These are phyloP conservation scores for Rugonectria rugulosa DNA, from an alignment of 2,329 filamentous ascomycete genomes.

Conservation along the genomic window DNA sequence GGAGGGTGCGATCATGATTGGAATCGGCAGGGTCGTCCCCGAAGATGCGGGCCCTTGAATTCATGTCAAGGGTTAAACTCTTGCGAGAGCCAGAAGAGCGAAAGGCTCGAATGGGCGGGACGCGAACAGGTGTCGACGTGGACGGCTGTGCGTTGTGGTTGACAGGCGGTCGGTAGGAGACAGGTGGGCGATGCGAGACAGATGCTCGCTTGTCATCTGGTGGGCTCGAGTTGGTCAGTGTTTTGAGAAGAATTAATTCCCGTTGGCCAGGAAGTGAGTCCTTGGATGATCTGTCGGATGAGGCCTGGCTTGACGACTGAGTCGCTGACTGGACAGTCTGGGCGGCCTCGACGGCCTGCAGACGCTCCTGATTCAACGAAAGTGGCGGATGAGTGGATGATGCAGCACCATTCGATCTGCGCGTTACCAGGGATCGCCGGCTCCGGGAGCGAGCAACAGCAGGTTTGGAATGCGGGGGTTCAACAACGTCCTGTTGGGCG, in stretches of 20 bases:
- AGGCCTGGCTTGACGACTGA: not conserved
- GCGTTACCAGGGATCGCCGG: slow-evolving; percentile 50
- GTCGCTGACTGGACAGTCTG: slow-evolving; percentile 24
- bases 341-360: slow-evolving; percentile 42
- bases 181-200: slow-evolving; percentile 53
- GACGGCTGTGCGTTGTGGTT: slow-evolving; percentile 42
- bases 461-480: slow-evolving; percentile 36
- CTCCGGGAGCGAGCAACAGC: slow-evolving; percentile 42
- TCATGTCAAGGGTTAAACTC: slow-evolving; percentile 63
- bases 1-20: slow-evolving; percentile 58
- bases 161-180: slow-evolving; percentile 57
- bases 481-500: slow-evolving; percentile 27
- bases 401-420: slow-evolving; percentile 46
- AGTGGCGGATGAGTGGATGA: slow-evolving; percentile 42
- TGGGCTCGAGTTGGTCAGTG: slow-evolving; percentile 46
- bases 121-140: slow-evolving; percentile 47
- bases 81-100: slow-evolving; percentile 65
- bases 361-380: slow-evolving; percentile 43
- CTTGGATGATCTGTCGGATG: slow-evolving; percentile 32
- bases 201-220: slow-evolving; percentile 57
- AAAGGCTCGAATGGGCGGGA: slow-evolving; percentile 64
- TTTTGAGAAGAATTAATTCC: slow-evolving; percentile 56
- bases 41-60: slow-evolving; percentile 52
- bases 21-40: slow-evolving; percentile 53
- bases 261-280: slow-evolving; percentile 50